Conservation (phyloP, 306 rosid genomes). For the Hippophae gyantsensis region DNA sequence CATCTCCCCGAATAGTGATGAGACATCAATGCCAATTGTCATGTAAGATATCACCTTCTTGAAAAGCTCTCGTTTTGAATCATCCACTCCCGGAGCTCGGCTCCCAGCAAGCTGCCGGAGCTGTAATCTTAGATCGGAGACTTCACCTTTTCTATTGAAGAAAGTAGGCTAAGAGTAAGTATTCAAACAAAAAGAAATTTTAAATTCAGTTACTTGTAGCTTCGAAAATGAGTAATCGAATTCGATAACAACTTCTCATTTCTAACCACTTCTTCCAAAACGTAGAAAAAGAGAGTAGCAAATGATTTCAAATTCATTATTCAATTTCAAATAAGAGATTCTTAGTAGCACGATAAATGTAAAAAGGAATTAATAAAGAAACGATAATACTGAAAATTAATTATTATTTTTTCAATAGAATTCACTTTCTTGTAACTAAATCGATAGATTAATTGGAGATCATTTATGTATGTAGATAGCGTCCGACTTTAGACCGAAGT, state of each 20-base stretch:
- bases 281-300: background rate
- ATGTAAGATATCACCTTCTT: conserved; percentile 96
- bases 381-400: background rate
- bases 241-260: background rate
- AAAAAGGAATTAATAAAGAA: background rate
- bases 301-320: background rate
- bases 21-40: conserved; percentile 93
- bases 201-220: too few relatives aligned
- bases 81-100: conserved; percentile 96
- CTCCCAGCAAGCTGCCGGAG: conserved; percentile 98
- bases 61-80: conserved; percentile 91
- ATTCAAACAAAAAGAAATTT: background rate
- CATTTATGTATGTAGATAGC: background rate
- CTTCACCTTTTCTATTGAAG: conserved; percentile 80
- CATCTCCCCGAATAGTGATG: conserved; percentile 94
- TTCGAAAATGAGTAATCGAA: too few relatives aligned
- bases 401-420: background rate
- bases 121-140: conserved; percentile 82
- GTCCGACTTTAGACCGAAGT: too few relatives aligned
- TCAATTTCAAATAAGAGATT: background rate
- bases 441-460: background rate
- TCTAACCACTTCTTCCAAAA: background rate
- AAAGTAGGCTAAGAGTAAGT: conserved; percentile 12
- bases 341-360: background rate
- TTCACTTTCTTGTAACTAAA: background rate